Evolutionary conservation across 192 early-diverging fungal genomes (phyloP).

Genomic region (Haplosporangium gracile): DNA sequence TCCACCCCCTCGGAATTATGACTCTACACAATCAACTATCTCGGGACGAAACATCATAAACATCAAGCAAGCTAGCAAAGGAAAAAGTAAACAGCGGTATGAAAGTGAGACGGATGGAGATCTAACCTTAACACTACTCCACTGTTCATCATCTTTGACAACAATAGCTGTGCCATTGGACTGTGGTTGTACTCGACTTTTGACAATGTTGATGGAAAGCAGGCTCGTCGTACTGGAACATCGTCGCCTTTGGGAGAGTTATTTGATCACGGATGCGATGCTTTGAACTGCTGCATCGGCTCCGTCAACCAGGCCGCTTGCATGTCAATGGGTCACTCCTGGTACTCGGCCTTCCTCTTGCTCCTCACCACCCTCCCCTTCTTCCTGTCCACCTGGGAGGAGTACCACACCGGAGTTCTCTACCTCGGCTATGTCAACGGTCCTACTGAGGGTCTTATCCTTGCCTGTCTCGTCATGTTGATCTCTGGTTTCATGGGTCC

Average conservation of each 20-base stretch:
- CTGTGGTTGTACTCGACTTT: slow-evolving; percentile 92
- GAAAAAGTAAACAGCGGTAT: not conserved
- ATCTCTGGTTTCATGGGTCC: slow-evolving; percentile 79
- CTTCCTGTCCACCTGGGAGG: slow-evolving; percentile 91
- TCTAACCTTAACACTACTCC: slow-evolving; percentile 6
- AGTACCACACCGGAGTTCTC: slow-evolving; percentile 89
- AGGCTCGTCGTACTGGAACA: slow-evolving; percentile 84
- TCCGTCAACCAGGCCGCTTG: slow-evolving; percentile 80
- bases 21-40: not conserved
- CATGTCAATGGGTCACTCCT: slow-evolving; percentile 80
- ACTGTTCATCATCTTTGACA: slow-evolving; percentile 9
- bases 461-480: slow-evolving; percentile 73
- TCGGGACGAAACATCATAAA: not conserved
- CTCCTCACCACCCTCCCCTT: slow-evolving; percentile 80
- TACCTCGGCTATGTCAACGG: slow-evolving; percentile 90
- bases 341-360: slow-evolving; percentile 70
- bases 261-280: slow-evolving; percentile 91
- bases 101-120: not conserved
- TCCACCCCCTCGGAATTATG: not conserved
- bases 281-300: slow-evolving; percentile 85
- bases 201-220: slow-evolving; percentile 91
- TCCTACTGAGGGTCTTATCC: slow-evolving; percentile 86
- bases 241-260: slow-evolving; percentile 86
- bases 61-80: not conserved
- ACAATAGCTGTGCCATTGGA: slow-evolving; percentile 79